Evolutionary conservation across 1,139 yeast genomes (phyloP), one percentile per base, ranked within the genome.

Genomic region (Scheffersomyces illinoinensis): DNA sequence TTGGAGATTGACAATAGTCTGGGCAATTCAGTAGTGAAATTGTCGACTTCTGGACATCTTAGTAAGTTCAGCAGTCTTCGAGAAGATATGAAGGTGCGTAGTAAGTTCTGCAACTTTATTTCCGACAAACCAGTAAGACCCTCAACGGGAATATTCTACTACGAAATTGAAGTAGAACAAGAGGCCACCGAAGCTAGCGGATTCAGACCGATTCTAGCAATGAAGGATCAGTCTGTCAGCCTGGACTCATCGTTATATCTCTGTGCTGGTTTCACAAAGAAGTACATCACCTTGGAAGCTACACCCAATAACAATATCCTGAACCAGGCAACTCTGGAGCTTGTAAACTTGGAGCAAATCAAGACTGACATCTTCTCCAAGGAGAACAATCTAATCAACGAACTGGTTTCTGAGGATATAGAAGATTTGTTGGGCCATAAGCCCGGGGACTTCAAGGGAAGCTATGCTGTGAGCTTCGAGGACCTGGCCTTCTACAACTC

Each of bases 401-500:
- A 68, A 52, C 62, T 59, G 63, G n/a, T 21, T 14, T 19, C 51
- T 4, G 56, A 62, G 3, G 66, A 64, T 19, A 59, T 70, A n/a
- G 73, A 71, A 33, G 61, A 64, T 1, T 64, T 73, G 26, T 65
- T 77, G 43, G 68, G 67, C 47, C 61, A 68, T 18, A 74, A 70
- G 57, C 83, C 83, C 2, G 83, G 83, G 5, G 79, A 74, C 48
- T 69, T 78, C 56, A 71, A 69, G 54, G 84, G 83, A 1, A 79
- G 83, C 61, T 78, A 73, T 66, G 84, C 83, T 0, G 72, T 80
- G 20, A 78, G 75, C 64, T 77, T 78, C 62, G 80, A 79, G 56
- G 81, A 79, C 59, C 77, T 77, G 67, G 66, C 72, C 12, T 80
- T 81, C 53, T 73, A 79, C 59, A 80, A 79, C 59, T 77, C 84